Evolutionary conservation across 2,329 filamentous ascomycete genomes (phyloP), one percentile per base, ranked within the genome.

Genomic region (Colletotrichum plurivorum): DNA sequence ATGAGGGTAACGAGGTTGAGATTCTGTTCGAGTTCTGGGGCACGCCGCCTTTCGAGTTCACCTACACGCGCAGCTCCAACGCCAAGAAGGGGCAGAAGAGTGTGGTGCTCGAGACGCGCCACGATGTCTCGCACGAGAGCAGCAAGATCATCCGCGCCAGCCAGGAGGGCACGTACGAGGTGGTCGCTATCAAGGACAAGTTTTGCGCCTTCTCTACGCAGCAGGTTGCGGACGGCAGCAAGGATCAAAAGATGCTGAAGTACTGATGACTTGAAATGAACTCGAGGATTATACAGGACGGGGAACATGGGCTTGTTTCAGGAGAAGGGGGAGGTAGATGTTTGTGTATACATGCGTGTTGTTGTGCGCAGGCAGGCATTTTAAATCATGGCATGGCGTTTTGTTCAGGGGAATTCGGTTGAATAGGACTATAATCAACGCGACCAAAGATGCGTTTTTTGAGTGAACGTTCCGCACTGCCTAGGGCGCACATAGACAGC

Each of bases 121-220:
- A 96, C 73, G 95, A 98, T 74, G 86, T 93, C 18, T 95, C 93
- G 56, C 89, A 95, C 71, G 94, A 97, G 75, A 88, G 94, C 78
- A 91, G 84, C 76, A 95, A 97, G 86, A 89, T 90, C 27, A 89
- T 98, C 74, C 91, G 91, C 75, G 94, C 95, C 27, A 94, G 92
- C 74, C 93, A 97, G 77, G 96, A 98, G 85, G 96, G 96, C 57
- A 97, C 94, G 73, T 99, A 99, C 78, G 96, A 99, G 83, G 95
- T 99, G 18, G 93, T 98, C 36, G 92, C 94, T 12, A 97, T 99
- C 81, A 97, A 97, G 85, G 96, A 99, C 81, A 90, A 90, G 76
- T 97, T 89, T 83, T 99, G 96, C 79, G 91, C 94, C 27, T 97
- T 97, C 80, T 93, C 93, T 53, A 95, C 91, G 70, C 88, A 91